Evolutionary conservation across 164 flowering plant genomes (phyloP).

Genomic region (Dillenia turbinata): DNA sequence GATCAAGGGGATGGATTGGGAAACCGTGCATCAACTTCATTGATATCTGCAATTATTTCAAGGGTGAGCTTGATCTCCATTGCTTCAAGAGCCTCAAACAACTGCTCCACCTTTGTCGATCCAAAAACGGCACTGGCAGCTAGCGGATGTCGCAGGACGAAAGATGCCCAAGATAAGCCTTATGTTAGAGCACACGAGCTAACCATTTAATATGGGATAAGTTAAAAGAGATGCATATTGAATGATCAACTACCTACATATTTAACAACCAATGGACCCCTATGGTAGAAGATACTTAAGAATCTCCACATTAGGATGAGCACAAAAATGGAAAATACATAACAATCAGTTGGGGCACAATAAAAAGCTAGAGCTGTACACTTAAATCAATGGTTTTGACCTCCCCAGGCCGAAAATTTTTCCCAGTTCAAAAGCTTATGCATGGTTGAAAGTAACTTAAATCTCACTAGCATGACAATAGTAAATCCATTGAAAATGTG

Average conservation of each 20-base stretch:
- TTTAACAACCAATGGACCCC: neutral
- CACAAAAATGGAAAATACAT: no score
- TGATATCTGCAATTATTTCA: slow-evolving; percentile 47
- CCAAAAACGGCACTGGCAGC: slow-evolving; percentile 76
- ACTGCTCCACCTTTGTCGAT: slow-evolving; percentile 70
- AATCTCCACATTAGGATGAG: no score
- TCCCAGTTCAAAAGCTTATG: no score
- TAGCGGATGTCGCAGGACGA: slow-evolving; percentile 72
- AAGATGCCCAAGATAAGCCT: slow-evolving; percentile 37
- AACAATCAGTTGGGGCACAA: no score
- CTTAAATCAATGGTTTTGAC: no score
- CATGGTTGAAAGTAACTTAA: no score
- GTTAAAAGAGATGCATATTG: neutral
- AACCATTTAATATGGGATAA: neutral
- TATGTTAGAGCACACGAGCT: neutral
- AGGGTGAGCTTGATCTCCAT: slow-evolving; percentile 42
- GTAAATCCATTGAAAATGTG: no score
- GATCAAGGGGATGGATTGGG: slow-evolving; percentile 77
- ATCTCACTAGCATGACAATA: no score
- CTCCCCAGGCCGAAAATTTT: no score
- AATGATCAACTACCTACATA: neutral
- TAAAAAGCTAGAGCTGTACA: no score
- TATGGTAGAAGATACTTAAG: no score
- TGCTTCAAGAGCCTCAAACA: slow-evolving; percentile 52
- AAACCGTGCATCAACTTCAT: slow-evolving; percentile 50